These are phyloP conservation scores for Arxiozyma heterogenica DNA, from an alignment of 1,139 yeast species.

Conservation along the genomic window DNA sequence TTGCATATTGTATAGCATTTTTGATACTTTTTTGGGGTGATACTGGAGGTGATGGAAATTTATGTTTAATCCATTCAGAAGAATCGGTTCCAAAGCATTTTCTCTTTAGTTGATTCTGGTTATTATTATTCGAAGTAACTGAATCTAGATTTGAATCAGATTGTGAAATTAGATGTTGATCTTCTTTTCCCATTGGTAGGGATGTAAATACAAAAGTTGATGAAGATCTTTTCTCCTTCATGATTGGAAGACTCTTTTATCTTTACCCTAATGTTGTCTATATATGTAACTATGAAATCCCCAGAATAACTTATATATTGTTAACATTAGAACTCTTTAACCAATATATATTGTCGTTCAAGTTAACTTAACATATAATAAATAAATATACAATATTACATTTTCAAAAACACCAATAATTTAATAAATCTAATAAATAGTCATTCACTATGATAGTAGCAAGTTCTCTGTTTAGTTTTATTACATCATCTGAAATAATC, in stretches of 20 bases:
- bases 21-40: constrained; percentile 18
- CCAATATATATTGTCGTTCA: too few relatives aligned
- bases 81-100: background rate
- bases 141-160: constrained; percentile 7
- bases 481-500: background rate
- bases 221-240: background rate
- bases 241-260: too few relatives aligned
- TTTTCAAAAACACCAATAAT: too few relatives aligned
- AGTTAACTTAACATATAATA: background rate
- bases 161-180: background rate
- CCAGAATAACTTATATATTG: background rate
- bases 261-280: too few relatives aligned
- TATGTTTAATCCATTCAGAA: background rate
- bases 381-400: too few relatives aligned
- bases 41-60: constrained; percentile 27
- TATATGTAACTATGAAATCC: background rate
- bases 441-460: too few relatives aligned
- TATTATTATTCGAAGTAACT: constrained; percentile 6
- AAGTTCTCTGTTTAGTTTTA: too few relatives aligned
- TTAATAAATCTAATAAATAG: too few relatives aligned
- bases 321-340: background rate
- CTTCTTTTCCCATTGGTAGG: background rate
- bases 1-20: background rate
- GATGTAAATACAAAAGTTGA: background rate
- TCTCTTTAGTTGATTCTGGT: background rate